A percentile compares a stretch with the other conserved stretches of the same genome.
Evolutionary conservation across 2,329 filamentous ascomycete species (phyloP).

Genomic region (Cordyceps militaris): DNA sequence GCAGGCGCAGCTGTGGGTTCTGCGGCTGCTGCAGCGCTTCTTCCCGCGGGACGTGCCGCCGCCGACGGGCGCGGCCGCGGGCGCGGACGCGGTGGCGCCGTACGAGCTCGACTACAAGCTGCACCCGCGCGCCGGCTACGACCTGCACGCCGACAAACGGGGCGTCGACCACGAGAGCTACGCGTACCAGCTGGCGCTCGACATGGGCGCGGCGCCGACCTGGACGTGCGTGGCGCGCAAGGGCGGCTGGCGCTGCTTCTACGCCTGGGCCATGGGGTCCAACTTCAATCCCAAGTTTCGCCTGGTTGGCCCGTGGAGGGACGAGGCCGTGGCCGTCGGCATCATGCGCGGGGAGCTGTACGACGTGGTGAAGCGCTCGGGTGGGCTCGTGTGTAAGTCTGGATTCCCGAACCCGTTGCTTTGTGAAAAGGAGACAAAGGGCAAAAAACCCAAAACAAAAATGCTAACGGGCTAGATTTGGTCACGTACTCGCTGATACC

Average conservation of each 20-base stretch:
- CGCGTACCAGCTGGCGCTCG: conserved; percentile 41
- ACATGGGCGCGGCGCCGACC: conserved; percentile 37
- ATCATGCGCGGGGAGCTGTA: conserved; percentile 38
- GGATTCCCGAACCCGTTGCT: not conserved
- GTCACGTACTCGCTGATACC: conserved; percentile 31
- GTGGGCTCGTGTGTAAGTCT: conserved; percentile 31
- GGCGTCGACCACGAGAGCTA: conserved; percentile 45
- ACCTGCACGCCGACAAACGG: conserved; percentile 28
- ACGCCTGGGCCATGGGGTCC: conserved; percentile 40
- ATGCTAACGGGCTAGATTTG: conserved; percentile 22
- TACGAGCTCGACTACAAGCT: conserved; percentile 37
- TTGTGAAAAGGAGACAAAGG: not conserved
- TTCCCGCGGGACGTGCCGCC: conserved; percentile 19
- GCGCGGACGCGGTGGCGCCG: conserved; percentile 19
- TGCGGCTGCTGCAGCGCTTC: conserved; percentile 29
- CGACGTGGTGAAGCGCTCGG: conserved; percentile 29
- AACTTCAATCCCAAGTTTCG: conserved; percentile 45
- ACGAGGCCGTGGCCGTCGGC: conserved; percentile 26
- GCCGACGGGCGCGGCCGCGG: conserved; percentile 3
- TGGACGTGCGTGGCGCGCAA: conserved; percentile 27
- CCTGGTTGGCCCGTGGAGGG: conserved; percentile 37
- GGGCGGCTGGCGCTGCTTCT: conserved; percentile 32
- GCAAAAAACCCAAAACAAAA: not conserved
- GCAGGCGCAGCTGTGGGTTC: conserved; percentile 41
- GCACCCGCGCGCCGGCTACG: conserved; percentile 26